Evolutionary conservation across 257 asterid genomes (phyloP).

Genomic region (Primulina eburnea): DNA sequence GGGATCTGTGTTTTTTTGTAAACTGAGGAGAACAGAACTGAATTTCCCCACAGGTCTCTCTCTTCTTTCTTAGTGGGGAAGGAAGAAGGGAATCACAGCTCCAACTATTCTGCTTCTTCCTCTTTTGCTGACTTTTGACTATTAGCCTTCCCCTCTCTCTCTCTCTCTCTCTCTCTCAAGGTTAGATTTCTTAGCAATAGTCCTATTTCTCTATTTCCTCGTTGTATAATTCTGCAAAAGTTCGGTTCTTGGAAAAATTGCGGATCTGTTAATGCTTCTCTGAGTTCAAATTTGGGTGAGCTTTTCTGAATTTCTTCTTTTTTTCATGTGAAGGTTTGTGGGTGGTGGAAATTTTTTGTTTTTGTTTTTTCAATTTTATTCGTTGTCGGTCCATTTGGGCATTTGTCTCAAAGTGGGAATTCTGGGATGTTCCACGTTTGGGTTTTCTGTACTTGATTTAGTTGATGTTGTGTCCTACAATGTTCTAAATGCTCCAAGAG

Average conservation of each 20-base stretch:
- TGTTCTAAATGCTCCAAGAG: constrained; percentile 11
- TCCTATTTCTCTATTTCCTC: neutral
- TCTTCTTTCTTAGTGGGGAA: too few species aligned
- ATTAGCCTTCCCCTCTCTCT: constrained; percentile 8
- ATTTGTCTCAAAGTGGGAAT: neutral
- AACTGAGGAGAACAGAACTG: constrained; percentile 24
- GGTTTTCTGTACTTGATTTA: constrained; percentile 6
- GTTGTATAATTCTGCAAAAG: neutral
- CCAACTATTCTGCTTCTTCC: constrained; percentile 4
- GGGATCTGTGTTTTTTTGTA: constrained; percentile 22
- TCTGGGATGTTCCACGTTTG: neutral
- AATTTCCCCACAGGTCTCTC: neutral
- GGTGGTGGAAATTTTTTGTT: neutral
- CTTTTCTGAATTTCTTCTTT: constrained; percentile 14
- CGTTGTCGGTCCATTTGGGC: constrained; percentile 8
- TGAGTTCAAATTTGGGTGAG: constrained; percentile 25
- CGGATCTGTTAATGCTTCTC: constrained; percentile 40
- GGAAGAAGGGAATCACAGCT: neutral
- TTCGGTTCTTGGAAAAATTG: constrained; percentile 13
- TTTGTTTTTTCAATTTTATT: neutral
- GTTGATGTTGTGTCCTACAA: constrained; percentile 3
- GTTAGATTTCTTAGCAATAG: constrained; percentile 18
- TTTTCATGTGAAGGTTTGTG: neutral
- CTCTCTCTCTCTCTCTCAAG: constrained; percentile 20
- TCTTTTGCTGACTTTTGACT: constrained; percentile 19